Evolutionary conservation across 352 stramenopile species (phyloP).

Genomic region (Hyaloperonospora arabidopsidis): DNA sequence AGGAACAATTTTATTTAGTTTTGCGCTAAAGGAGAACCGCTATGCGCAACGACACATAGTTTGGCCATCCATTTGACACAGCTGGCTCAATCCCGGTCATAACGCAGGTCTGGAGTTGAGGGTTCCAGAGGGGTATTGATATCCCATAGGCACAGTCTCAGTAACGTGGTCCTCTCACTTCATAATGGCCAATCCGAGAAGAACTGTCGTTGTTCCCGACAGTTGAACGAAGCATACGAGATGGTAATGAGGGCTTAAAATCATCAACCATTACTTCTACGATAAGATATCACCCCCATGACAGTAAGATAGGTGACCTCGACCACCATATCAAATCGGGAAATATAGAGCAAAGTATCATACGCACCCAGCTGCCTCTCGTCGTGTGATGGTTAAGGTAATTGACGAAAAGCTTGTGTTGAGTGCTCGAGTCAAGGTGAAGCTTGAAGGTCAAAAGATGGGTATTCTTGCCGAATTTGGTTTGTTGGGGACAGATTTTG

Average conservation of each 20-base stretch:
- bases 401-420: background rate
- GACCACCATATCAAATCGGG: background rate
- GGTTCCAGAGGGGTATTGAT: background rate
- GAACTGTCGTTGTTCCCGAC: background rate
- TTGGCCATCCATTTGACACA: background rate
- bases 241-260: background rate
- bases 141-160: background rate
- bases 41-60: background rate
- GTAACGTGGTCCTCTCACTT: background rate
- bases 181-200: background rate
- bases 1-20: background rate
- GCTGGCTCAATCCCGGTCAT: background rate
- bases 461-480: background rate
- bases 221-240: background rate
- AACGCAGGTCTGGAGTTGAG: background rate
- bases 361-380: background rate
- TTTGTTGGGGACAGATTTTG: background rate
- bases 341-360: background rate
- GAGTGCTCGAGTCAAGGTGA: background rate
- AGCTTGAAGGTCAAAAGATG: background rate
- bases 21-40: background rate
- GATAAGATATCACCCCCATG: background rate
- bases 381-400: background rate
- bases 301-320: background rate
- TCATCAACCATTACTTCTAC: background rate